A percentile compares a stretch with the other conserved stretches of the same genome.
Conservation (phyloP, 257 asterid genomes). For the Solanum sejunctum region DNA sequence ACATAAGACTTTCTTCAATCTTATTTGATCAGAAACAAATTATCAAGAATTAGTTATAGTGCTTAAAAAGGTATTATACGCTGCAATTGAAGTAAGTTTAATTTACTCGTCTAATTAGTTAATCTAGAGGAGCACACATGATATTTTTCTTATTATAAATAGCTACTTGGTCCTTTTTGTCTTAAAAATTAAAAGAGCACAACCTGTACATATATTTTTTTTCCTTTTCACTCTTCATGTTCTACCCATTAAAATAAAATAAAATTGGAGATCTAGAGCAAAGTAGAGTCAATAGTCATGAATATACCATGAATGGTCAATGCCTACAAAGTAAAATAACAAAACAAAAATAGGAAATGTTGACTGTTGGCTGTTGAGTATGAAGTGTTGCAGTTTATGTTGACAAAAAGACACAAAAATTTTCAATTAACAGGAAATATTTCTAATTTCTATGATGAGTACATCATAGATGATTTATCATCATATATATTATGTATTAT, state of each 20-base stretch:
- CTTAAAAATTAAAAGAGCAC: not conserved
- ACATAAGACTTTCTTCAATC: no score
- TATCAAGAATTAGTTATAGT: not conserved
- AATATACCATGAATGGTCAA: not conserved
- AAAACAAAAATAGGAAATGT: not conserved
- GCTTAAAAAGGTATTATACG: not conserved
- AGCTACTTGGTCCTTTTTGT: not conserved
- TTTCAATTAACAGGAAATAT: not conserved
- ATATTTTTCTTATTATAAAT: not conserved
- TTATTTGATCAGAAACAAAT: no score
- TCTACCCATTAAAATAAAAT: not conserved
- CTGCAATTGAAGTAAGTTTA: not conserved
- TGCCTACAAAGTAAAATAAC: not conserved
- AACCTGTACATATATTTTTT: not conserved
- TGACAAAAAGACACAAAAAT: not conserved
- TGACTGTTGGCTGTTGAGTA: not conserved
- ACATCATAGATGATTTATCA: no score
- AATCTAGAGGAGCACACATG: not conserved
- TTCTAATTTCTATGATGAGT: not conserved
- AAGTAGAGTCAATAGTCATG: not conserved
- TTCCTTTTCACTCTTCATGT: not conserved
- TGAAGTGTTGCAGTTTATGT: not conserved
- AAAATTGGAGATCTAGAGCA: not conserved
- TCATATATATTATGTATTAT: no score
- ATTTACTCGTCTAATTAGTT: not conserved